Conservation (phyloP, 768 basidiomycete species). For the Mycena kentingensis region DNA sequence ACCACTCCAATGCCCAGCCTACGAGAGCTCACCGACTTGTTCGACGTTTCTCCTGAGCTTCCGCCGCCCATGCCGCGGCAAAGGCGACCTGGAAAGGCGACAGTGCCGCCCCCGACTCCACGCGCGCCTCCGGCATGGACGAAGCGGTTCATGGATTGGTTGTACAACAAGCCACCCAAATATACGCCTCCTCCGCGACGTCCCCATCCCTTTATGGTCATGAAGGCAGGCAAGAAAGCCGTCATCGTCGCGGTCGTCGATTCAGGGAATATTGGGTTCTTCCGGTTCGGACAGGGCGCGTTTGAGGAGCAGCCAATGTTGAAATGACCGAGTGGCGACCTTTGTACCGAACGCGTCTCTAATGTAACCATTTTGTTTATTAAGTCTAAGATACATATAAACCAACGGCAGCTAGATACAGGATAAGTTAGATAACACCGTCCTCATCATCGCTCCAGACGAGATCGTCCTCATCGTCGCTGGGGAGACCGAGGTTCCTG, state of each 20-base stretch:
- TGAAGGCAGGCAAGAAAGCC: conserved; percentile 83
- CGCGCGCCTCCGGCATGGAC: conserved; percentile 28
- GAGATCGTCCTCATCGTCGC: conserved; percentile 55
- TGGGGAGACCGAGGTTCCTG: conserved; percentile 50
- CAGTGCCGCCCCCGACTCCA: not conserved
- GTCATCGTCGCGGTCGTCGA: conserved; percentile 89
- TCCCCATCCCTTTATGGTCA: conserved; percentile 73
- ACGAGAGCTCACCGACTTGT: conserved; percentile 73
- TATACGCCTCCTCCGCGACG: conserved; percentile 34
- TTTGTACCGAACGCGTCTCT: too few species aligned
- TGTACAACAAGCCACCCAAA: conserved; percentile 12
- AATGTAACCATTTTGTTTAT: conserved; percentile 1
- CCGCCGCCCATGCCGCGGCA: conserved; percentile 60
- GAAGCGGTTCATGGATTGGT: conserved; percentile 32
- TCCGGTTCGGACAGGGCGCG: conserved; percentile 80
- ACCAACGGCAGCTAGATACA: not conserved
- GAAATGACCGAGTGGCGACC: too few species aligned
- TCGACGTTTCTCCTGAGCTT: conserved; percentile 67
- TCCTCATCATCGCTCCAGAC: conserved; percentile 56
- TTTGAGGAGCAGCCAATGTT: conserved; percentile 86
- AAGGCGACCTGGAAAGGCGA: conserved; percentile 29
- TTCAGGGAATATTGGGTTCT: conserved; percentile 84
- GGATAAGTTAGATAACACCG: conserved; percentile 22
- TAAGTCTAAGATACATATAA: not conserved
- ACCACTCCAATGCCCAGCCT: conserved; percentile 82